Conservation (phyloP, 495 filamentous ascomycete species). For the Hypomontagnella monticulosa region DNA sequence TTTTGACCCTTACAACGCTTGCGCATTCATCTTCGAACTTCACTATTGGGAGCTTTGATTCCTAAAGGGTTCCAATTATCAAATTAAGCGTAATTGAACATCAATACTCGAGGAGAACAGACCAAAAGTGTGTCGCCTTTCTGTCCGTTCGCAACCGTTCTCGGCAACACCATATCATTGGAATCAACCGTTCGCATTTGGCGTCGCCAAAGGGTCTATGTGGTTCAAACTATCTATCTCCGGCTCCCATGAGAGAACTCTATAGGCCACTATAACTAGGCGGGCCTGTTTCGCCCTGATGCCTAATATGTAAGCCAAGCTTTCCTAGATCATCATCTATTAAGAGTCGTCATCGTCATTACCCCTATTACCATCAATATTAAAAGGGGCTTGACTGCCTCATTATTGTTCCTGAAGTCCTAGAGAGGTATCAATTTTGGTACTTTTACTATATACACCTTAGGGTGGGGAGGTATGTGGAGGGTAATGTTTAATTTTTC, state of each 20-base stretch:
- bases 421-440: too few species aligned
- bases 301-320: conserved; percentile 29
- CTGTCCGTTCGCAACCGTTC: not conserved
- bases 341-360: conserved; percentile 1
- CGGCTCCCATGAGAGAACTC: conserved; percentile 35
- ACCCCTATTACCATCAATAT: not conserved
- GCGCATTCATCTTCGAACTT: not conserved
- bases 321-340: not conserved
- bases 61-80: not conserved
- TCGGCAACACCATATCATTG: conserved; percentile 11
- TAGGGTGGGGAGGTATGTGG: too few species aligned
- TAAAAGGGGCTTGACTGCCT: too few species aligned
- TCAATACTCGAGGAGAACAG: not conserved
- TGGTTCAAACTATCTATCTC: conserved; percentile 1
- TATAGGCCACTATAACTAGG: conserved; percentile 23
- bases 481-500: too few species aligned
- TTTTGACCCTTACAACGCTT: conserved; percentile 1
- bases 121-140: not conserved
- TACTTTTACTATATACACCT: too few species aligned
- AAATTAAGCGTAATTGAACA: conserved; percentile 1
- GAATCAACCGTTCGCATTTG: not conserved
- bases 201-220: not conserved
- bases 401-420: not conserved
- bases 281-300: conserved; percentile 30
- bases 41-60: not conserved